Evolutionary conservation across 371 early-diverging fungal genomes (phyloP).

Genomic region (Mortierella sp.): DNA sequence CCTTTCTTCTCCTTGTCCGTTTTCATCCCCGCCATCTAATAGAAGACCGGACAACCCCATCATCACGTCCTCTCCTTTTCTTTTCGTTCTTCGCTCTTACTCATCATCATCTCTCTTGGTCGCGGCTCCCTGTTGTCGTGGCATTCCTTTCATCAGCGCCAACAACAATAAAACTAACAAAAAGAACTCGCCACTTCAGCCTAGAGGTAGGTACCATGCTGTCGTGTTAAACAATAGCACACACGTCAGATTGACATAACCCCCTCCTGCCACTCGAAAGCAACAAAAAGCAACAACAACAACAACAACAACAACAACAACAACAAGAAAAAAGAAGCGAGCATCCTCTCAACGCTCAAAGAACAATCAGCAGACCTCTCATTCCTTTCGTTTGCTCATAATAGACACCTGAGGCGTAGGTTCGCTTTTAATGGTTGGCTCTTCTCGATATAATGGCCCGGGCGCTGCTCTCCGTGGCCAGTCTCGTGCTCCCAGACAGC

Average conservation of each 20-base stretch:
- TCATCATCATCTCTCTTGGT: background rate
- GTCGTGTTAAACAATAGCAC: background rate
- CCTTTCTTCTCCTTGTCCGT: background rate
- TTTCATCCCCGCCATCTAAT: background rate
- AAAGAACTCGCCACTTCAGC: background rate
- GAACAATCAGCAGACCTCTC: background rate
- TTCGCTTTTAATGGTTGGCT: constrained; percentile 19
- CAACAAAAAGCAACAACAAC: background rate
- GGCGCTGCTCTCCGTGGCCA: constrained; percentile 53
- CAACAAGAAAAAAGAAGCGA: background rate
- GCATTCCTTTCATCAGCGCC: background rate
- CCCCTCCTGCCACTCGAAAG: background rate
- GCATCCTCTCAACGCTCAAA: background rate
- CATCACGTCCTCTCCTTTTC: background rate
- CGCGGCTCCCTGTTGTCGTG: background rate
- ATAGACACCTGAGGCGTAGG: background rate
- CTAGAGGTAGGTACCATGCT: background rate
- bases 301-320: background rate
- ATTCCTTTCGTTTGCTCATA: constrained; percentile 1
- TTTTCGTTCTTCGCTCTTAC: background rate
- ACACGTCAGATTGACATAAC: too few species aligned
- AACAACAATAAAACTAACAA: background rate
- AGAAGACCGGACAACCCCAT: background rate
- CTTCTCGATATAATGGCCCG: constrained; percentile 50
- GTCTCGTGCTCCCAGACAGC: constrained; percentile 46